Conservation (phyloP, 768 basidiomycete genomes). For the Russula sp. region DNA sequence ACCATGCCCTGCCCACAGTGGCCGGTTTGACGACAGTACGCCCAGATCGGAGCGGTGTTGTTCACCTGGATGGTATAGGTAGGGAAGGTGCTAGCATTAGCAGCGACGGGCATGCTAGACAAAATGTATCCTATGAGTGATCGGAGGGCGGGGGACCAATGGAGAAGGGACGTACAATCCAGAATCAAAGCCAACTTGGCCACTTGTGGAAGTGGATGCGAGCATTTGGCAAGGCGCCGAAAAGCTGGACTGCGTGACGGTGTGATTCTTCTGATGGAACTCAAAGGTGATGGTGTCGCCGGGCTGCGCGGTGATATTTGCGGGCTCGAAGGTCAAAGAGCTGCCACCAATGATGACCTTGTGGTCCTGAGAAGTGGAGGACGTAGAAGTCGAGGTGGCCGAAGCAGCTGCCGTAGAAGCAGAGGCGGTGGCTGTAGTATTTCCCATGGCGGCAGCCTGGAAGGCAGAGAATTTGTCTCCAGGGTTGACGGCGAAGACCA, state of each 20-base stretch:
- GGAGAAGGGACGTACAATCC: slow-evolving; percentile 28
- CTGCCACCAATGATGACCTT: slow-evolving; percentile 27
- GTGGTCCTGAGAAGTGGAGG: slow-evolving; percentile 28
- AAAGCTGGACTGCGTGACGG: slow-evolving; percentile 33
- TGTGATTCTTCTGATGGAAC: slow-evolving; percentile 37
- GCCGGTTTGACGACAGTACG: slow-evolving; percentile 40
- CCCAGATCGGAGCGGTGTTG: slow-evolving; percentile 51
- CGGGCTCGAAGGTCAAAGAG: slow-evolving; percentile 27
- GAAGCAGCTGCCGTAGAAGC: slow-evolving; percentile 25
- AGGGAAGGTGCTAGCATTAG: slow-evolving; percentile 40
- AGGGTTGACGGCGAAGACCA: slow-evolving; percentile 64
- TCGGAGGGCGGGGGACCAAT: background rate
- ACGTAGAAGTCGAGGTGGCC: background rate
- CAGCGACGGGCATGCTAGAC: slow-evolving; percentile 41
- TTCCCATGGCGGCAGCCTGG: slow-evolving; percentile 43
- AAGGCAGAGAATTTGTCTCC: slow-evolving; percentile 47
- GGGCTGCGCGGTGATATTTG: slow-evolving; percentile 30
- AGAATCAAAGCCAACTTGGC: slow-evolving; percentile 36
- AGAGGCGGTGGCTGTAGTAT: slow-evolving; percentile 17
- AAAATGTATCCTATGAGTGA: background rate
- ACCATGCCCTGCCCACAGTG: slow-evolving; percentile 59
- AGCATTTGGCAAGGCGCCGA: slow-evolving; percentile 33
- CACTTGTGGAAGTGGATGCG: slow-evolving; percentile 37
- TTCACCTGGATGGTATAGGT: slow-evolving; percentile 47
- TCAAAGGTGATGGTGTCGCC: slow-evolving; percentile 37